Evolutionary conservation across 192 early-diverging fungal genomes (phyloP).

Genomic region (Radiomyces spectabilis): DNA sequence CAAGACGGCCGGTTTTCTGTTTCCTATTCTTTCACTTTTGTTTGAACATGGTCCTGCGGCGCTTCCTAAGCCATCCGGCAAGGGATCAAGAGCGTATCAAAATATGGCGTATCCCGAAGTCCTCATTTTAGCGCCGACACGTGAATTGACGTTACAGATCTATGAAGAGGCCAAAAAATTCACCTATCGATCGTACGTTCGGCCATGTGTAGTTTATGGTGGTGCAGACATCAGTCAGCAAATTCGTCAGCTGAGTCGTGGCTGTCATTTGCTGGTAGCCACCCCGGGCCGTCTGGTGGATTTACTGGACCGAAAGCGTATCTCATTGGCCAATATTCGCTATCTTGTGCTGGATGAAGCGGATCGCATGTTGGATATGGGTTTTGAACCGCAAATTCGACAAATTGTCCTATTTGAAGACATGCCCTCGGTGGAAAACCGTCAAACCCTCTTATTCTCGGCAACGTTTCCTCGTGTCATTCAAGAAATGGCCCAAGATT

Average conservation of each 20-base stretch:
- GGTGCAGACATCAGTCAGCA: conserved; percentile 87
- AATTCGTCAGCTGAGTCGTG: conserved; percentile 61
- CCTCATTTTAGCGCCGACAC: conserved; percentile 93
- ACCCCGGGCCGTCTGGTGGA: conserved; percentile 97
- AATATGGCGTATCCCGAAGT: conserved; percentile 70
- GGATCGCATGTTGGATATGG: conserved; percentile 99
- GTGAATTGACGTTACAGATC: conserved; percentile 95
- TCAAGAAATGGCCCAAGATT: conserved; percentile 86
- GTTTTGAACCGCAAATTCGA: conserved; percentile 96
- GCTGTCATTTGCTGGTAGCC: conserved; percentile 92
- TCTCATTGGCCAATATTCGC: conserved; percentile 88
- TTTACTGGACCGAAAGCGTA: conserved; percentile 79
- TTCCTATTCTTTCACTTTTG: conserved; percentile 65
- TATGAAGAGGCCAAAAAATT: conserved; percentile 82
- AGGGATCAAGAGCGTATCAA: too few species aligned
- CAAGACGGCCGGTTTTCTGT: conserved; percentile 75
- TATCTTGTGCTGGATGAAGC: conserved; percentile 98
- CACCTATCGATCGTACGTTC: conserved; percentile 84
- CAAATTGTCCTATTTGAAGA: conserved; percentile 91
- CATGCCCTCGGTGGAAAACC: conserved; percentile 63
- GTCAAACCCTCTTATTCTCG: conserved; percentile 98
- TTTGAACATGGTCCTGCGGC: conserved; percentile 46
- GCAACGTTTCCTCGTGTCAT: conserved; percentile 99
- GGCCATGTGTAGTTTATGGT: conserved; percentile 87
- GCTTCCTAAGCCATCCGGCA: too few species aligned